Base-by-base conservation (phyloP, 495 filamentous ascomycete genomes). In the Corynascus novoguineensis region DNA sequence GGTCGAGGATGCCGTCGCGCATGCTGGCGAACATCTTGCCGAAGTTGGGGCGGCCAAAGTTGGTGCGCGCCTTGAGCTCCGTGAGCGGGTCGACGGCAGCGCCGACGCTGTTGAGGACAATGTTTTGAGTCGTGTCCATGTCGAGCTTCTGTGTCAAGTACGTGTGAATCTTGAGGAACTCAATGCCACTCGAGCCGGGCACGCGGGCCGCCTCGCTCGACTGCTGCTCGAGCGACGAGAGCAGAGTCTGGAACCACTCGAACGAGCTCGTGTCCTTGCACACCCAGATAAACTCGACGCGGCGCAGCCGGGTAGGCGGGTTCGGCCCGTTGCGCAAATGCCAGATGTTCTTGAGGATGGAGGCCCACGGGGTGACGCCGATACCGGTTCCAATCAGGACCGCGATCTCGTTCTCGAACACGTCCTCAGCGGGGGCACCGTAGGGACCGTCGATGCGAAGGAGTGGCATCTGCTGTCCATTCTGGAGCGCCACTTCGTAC, bases 271-370 rank as follows among this genome's bases (percentile, higher is more conserved):
- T 97, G 64, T 98, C 92, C 69, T 87, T 95, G 80, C 95, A 97
- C 53, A 97, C 85, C 93, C 93, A 99, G 76, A 97, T 96, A 72
- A 99, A 97, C 70, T 99, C 93, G 17, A 99, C 92, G 70, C 93
- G 86, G 50, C 91, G 86, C 38, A 99, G 82, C 67, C 95, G 88
- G 29, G 82, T 84, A 0, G 92, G 90, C 27, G 89, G 86, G 71
- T 96, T 90, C 14, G 90, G 90, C 29, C 83, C 81, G 53, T 89
- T 84, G 35, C 93, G 89, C 58, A 92, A 78, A 66, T 99, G 91
- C 88, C 89, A 99, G 75, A 99, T 97, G 70, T 95, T 96, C 76
- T 99, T 99, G 42, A 99, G 79, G 62, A 97, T 97, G 12, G 88
- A 85, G 7, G 93, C 93, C 91, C 93, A 99, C 4, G 93, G 93